Evolutionary conservation across 768 basidiomycete species (phyloP), one percentile per base, ranked within the genome.

Genomic region (Tulasnella calospora): DNA sequence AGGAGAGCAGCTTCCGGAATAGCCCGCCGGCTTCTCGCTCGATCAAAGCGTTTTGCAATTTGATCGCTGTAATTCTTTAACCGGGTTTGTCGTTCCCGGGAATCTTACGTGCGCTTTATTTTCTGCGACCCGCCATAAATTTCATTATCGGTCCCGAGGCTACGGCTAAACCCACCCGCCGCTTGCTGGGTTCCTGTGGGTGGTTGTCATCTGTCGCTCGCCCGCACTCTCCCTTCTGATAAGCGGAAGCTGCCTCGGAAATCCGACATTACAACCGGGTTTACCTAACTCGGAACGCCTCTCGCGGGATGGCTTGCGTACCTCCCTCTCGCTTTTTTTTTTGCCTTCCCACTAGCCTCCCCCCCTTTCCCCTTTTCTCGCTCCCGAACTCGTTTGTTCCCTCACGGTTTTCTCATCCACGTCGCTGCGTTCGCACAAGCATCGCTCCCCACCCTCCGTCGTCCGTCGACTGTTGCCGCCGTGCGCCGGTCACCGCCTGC

Each of bases 11-110:
- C 21, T 57, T 57, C 61, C 61, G 61, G 47, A 67, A 27, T 27
- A 67, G 61, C 61, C 61, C 61, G 61, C 61, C 61, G 61, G 61
- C 61, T 67, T 67, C 61, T 67, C 61, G 33, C 61, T 67, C 61
- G 61, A 67, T 67, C 61, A 33, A 33, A 33, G 61, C 61, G 41
- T 33, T 13, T 67, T 67, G 61, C n/a, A 67, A 67, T 67, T 67
- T 67, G 61, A 67, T 33, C n/a, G 61, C 61, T 67, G 41, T 44
- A 17, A 67, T 67, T 33, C 61, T 67, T 67, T 67, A 67, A 67
- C 27, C 61, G 61, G 13, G 4, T 67, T 67, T 33, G 61, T 33
- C 27, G 61, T 67, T 67, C 61, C 61, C 61, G 61, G 61, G 61
- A 67, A 67, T 12, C 61, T n/a, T 9, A 17, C 15, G 6, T 33